Percentiles rank a stretch among this genome's conserved stretches.
These are phyloP conservation scores for Candida berthetii DNA, from an alignment of 805 yeast species.

Conservation along the genomic window DNA sequence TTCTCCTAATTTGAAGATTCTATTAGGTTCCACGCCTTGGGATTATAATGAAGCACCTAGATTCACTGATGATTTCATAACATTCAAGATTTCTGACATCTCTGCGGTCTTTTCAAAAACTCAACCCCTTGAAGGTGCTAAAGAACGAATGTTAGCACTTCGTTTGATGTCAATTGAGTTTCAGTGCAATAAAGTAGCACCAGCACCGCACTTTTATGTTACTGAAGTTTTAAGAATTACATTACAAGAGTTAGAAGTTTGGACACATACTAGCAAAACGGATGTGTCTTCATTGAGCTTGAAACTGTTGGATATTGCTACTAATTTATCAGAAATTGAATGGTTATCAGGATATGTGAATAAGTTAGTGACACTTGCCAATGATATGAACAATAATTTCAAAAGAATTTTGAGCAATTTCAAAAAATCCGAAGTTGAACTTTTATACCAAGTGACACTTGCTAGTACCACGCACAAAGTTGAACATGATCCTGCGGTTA, in stretches of 20 bases:
- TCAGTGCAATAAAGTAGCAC: background rate
- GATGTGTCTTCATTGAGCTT: conserved; percentile 20
- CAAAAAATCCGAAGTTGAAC: conserved; percentile 20
- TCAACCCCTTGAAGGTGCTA: conserved; percentile 9
- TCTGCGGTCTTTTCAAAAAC: conserved; percentile 16
- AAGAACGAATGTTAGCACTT: conserved; percentile 9
- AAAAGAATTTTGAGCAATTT: conserved; percentile 6
- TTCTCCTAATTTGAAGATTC: conserved; percentile 36
- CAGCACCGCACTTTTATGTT: background rate
- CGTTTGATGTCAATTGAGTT: conserved; percentile 5
- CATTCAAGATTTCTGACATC: conserved; percentile 9
- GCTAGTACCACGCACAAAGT: conserved; percentile 48
- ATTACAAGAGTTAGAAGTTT: conserved; percentile 21
- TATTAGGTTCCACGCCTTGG: conserved; percentile 28
- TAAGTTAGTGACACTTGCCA: conserved; percentile 5
- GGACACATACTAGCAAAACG: conserved; percentile 18
- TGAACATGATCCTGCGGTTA: conserved; percentile 81
- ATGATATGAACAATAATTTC: conserved; percentile 5
- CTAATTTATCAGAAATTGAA: conserved; percentile 26
- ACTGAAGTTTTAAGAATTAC: conserved; percentile 1
- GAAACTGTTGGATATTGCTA: conserved; percentile 22
- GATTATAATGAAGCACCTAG: conserved; percentile 3
- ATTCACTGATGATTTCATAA: conserved; percentile 5
- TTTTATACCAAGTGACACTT: conserved; percentile 35
- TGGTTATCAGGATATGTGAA: conserved; percentile 23